Evolutionary conservation across 345 rosid genomes (phyloP).

Genomic region (Rhizophora apiculata): DNA sequence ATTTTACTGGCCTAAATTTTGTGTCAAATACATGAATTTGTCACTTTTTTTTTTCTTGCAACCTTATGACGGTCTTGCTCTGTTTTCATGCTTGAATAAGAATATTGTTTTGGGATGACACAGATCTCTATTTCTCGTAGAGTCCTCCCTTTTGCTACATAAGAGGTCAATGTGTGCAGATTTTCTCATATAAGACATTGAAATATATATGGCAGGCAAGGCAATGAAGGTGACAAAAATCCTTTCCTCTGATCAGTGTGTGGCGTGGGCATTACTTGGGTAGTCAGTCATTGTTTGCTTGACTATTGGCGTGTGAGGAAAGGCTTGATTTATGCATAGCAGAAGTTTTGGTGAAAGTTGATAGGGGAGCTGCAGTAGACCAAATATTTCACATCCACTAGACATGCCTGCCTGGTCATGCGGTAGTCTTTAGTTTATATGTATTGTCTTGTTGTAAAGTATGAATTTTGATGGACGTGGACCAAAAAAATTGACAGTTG

Average conservation of each 20-base stretch:
- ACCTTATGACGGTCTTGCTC: neutral
- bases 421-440: neutral
- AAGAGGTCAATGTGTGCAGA: neutral
- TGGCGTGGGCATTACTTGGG: neutral
- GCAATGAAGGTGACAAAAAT: conserved; percentile 20
- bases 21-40: neutral
- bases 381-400: neutral
- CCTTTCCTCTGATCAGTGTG: neutral
- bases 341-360: neutral
- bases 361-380: neutral
- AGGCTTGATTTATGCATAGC: no score
- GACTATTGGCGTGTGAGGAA: neutral
- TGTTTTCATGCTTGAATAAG: neutral
- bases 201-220: conserved; percentile 23
- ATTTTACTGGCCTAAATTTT: neutral
- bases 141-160: conserved; percentile 6
- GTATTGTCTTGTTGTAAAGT: neutral
- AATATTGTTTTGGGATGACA: neutral
- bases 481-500: no score
- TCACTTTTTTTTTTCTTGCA: neutral
- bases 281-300: conserved; percentile 1
- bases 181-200: conserved; percentile 2
- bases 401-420: neutral
- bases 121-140: neutral
- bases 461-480: neutral